A percentile compares a stretch with the other conserved stretches of the same genome.
Evolutionary conservation across 2,329 filamentous ascomycete genomes (phyloP).

Genomic region (Drechslerella coelobrocha): DNA sequence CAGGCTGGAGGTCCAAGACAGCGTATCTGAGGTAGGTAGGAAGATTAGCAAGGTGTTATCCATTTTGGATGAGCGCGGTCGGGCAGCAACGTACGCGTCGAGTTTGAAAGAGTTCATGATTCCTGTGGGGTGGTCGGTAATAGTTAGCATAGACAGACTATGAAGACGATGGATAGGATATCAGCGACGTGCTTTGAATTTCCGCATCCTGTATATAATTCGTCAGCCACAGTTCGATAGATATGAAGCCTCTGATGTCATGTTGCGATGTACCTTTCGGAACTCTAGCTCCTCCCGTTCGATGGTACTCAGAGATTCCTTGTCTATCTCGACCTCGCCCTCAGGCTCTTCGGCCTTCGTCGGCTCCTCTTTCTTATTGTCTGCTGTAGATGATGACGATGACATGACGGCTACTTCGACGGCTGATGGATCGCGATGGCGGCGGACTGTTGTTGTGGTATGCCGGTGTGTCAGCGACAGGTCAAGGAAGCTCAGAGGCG

Average conservation of each 20-base stretch:
- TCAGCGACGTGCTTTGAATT: slow-evolving; percentile 72
- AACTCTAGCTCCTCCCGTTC: slow-evolving; percentile 55
- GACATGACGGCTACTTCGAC: background rate
- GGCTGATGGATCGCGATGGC: background rate
- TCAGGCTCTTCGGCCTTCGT: slow-evolving; percentile 37
- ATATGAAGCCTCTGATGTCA: background rate
- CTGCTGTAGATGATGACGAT: slow-evolving; percentile 22
- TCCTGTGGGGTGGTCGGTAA: slow-evolving; percentile 53
- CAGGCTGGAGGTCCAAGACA: slow-evolving; percentile 92
- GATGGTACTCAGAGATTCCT: slow-evolving; percentile 54
- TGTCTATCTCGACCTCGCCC: slow-evolving; percentile 52
- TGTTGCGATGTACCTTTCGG: slow-evolving; percentile 52
- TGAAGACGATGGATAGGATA: slow-evolving; percentile 38
- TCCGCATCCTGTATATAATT: slow-evolving; percentile 75
- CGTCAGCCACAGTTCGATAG: slow-evolving; percentile 20
- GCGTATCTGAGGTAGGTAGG: slow-evolving; percentile 70
- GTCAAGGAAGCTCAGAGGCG: slow-evolving; percentile 3
- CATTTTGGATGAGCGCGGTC: background rate
- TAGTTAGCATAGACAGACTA: background rate
- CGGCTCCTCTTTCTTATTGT: slow-evolving; percentile 38
- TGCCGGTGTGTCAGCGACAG: background rate
- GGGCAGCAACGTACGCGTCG: slow-evolving; percentile 65
- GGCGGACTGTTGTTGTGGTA: slow-evolving; percentile 2
- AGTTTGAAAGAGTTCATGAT: slow-evolving; percentile 89
- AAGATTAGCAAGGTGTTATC: slow-evolving; percentile 34